These are phyloP conservation scores for Vitis rupestris DNA, from an alignment of 164 flowering plant species.

Conservation along the genomic window DNA sequence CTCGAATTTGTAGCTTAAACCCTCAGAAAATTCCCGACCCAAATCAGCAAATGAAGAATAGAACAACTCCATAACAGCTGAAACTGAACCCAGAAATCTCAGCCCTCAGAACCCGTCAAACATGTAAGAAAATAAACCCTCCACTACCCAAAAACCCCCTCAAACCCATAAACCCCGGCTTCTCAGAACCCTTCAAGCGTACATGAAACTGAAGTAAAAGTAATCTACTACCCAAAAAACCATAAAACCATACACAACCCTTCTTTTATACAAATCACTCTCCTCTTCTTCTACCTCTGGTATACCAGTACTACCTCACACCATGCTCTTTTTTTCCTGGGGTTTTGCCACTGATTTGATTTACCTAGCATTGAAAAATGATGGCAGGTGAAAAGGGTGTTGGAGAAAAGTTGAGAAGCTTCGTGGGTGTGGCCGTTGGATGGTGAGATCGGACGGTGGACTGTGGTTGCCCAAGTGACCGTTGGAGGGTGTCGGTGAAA, in stretches of 20 bases:
- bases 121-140: constrained; percentile 7
- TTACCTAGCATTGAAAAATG: constrained; percentile 17
- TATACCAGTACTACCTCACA: constrained; percentile 14
- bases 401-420: constrained; percentile 13
- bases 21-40: constrained; percentile 22
- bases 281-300: constrained; percentile 4
- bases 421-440: constrained; percentile 37
- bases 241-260: constrained; percentile 8
- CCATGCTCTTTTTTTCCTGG: constrained; percentile 16
- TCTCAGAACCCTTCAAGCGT: too few relatives aligned
- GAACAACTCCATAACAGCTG: constrained; percentile 32
- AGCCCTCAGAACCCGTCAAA: constrained; percentile 19
- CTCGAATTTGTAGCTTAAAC: constrained; percentile 27
- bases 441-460: constrained; percentile 41
- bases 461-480: constrained; percentile 28
- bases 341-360: constrained; percentile 25
- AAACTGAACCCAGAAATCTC: constrained; percentile 23
- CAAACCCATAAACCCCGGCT: constrained; percentile 3
- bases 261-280: constrained; percentile 4
- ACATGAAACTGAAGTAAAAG: too few relatives aligned
- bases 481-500: constrained; percentile 42
- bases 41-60: constrained; percentile 29
- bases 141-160: constrained; percentile 32
- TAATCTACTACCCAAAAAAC: constrained; percentile 2
- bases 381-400: constrained; percentile 16